Evolutionary conservation across 1,139 yeast genomes (phyloP), one percentile per base, ranked within the genome.

Genomic region (Debaryomycetaceae sp.): DNA sequence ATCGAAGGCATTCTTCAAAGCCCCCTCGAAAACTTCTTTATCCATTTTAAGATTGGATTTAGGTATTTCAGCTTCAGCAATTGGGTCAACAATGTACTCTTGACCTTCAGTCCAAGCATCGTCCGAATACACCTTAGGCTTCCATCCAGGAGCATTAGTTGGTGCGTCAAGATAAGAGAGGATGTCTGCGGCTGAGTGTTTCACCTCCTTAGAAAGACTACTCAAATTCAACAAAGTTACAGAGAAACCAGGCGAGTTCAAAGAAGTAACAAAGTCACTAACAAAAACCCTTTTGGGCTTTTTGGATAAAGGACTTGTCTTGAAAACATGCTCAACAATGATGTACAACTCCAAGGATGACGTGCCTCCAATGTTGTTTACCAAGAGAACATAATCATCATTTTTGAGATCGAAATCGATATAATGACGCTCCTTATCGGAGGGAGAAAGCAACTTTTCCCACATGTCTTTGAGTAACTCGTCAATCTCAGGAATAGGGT

Each of bases 231-330:
- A 70, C 44, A 89, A 69, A 3, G 96, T 86, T 47, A 89, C 75
- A 33, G 95, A 84, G 63, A 89, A 87, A 1, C 97, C 97, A n/a
- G 95, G 93, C 11, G 96, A 89, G 60, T 86, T 87, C 52, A 89
- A 77, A 1, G 96, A 89, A 2, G 97, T 86, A 60, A 87, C 90
- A 59, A 86, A 82, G 39, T 89, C 81, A 39, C 95, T 89, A 1
- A 83, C 78, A 45, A 82, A 76, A 8, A 83, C 75, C 55, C 96
- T 76, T 36, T 70, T 75, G 5, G 96, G 96, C 43, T 51, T 59
- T 40, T 62, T 63, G 17, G 59, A 61, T 47, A 88, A 79, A 1
- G 77, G 75, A 53, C 83, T 81, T 20, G 72, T 67, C 30, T 66
- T 57, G 17, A 70, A 49, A 8, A 67, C 72, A 48, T 70, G 74